Evolutionary conservation across 2,329 filamentous ascomycete genomes (phyloP).

Genomic region (Teratosphaeria viscida): DNA sequence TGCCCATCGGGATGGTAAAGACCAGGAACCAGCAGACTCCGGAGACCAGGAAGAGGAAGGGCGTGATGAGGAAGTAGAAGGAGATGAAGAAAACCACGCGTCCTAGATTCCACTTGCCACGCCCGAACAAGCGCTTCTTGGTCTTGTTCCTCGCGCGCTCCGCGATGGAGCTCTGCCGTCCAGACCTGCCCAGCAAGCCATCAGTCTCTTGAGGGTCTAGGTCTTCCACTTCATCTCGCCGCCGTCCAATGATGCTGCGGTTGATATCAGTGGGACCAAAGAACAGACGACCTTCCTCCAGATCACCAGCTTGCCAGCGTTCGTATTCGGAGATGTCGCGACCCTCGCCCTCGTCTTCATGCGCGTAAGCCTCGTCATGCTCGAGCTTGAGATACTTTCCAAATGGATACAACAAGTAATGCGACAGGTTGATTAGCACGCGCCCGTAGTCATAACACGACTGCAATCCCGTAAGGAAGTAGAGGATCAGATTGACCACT

Average conservation of each 20-base stretch:
- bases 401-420: conserved; percentile 91
- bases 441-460: conserved; percentile 79
- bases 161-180: conserved; percentile 1
- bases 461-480: conserved; percentile 59
- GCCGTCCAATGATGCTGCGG: conserved; percentile 74
- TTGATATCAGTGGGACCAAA: conserved; percentile 67
- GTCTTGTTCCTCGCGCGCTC: conserved; percentile 23
- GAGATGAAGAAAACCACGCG: conserved; percentile 92
- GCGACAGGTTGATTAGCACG: conserved; percentile 71
- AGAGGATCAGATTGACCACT: conserved; percentile 66
- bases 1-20: conserved; percentile 98
- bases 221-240: conserved; percentile 81
- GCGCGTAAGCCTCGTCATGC: conserved; percentile 84
- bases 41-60: conserved; percentile 74
- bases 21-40: conserved; percentile 91
- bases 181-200: conserved; percentile 58
- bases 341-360: conserved; percentile 91
- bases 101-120: conserved; percentile 90
- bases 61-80: conserved; percentile 88
- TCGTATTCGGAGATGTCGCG: conserved; percentile 98
- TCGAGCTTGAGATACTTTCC: conserved; percentile 90
- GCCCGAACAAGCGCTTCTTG: conserved; percentile 84
- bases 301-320: conserved; percentile 94
- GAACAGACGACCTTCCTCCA: conserved; percentile 91
- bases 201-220: conserved; percentile 62